Base-by-base conservation (phyloP, 768 basidiomycete genomes). In the Boletus edulis region DNA sequence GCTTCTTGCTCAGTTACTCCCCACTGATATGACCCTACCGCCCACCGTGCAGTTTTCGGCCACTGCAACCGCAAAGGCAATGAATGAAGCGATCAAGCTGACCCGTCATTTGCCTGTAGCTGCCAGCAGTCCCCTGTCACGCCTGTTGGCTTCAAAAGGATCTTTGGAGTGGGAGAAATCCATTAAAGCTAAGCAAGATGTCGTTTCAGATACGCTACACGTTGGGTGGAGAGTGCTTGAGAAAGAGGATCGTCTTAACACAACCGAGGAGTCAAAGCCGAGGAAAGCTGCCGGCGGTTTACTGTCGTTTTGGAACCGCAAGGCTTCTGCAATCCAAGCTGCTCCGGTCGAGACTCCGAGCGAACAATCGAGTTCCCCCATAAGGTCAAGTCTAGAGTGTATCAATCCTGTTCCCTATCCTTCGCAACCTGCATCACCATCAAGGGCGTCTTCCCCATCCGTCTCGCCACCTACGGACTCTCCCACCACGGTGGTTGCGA, bases 91-190 rank as follows among this genome's bases (percentile, higher is more conserved):
- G 11, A 71, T 91, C 18, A 83, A 82, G 44, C 69, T 87, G 47
- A 89, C 89, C 0, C 80, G 85, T 55, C 81, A 87, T 61, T 67
- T 78, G 44, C 69, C 81, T 5, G 64, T 81, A 22, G 77, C 83
- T 4, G 78, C 76, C 17, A 67, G 62, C 27, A 89, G 90, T 58
- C 90, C 90, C 3, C 76, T 93, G 66, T 77, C 85, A n/a, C 75
- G 83, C 53, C 84, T 87, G 59, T 64, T 89, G 40, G 76, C 82
- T 6, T 82, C 86, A 1, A 89, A 86, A 68, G 89, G 89, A 1
- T 85, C 86, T 5, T 80, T 81, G 18, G 82, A 87, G 20, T 92
- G 91, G 91, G 87, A 91, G 65, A 76, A 76, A 7, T 79, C 85
- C 17, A 72, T 90, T 0, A 88, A 82, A 67, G 72, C 80, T 3